Evolutionary conservation across 768 basidiomycete genomes (phyloP).

Genomic region (Dentipellis sp.): DNA sequence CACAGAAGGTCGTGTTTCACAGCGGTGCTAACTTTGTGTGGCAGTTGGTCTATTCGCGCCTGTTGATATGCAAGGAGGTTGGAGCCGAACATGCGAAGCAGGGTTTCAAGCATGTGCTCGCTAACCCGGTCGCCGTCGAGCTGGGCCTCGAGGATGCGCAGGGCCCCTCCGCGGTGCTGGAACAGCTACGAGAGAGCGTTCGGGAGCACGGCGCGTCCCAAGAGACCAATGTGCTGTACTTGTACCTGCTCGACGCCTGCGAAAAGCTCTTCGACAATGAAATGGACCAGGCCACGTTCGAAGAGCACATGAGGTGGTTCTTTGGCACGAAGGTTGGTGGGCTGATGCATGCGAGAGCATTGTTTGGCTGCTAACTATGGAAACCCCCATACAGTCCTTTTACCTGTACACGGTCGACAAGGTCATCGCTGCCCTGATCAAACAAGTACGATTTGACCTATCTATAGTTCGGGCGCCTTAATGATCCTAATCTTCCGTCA

Average conservation of each 20-base stretch:
- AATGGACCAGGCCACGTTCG: conserved; percentile 84
- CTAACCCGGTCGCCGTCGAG: conserved; percentile 75
- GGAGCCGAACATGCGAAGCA: conserved; percentile 61
- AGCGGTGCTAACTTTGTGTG: conserved; percentile 3
- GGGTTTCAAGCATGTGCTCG: conserved; percentile 55
- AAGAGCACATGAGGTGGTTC: conserved; percentile 94
- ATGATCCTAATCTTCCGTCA: conserved; percentile 3
- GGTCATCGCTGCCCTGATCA: conserved; percentile 78
- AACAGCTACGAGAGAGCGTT: conserved; percentile 55
- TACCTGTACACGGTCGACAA: conserved; percentile 92
- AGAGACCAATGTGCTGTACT: conserved; percentile 66
- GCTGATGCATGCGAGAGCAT: conserved; percentile 11
- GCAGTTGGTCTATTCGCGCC: conserved; percentile 83
- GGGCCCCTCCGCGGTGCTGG: conserved; percentile 59
- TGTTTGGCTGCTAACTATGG: too few species aligned
- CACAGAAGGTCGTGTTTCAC: neutral
- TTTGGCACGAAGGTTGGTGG: conserved; percentile 69
- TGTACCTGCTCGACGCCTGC: conserved; percentile 81
- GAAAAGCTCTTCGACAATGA: conserved; percentile 93
- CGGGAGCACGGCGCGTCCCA: conserved; percentile 37
- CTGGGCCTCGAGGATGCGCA: conserved; percentile 82
- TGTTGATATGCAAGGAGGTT: conserved; percentile 77
- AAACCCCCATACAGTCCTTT: conserved; percentile 53
- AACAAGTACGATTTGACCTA: conserved; percentile 55
- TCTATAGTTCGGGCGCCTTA: conserved; percentile 1